Evolutionary conservation across 2,329 filamentous ascomycete genomes (phyloP), one percentile per base, ranked within the genome.

Genomic region (Juglanconis oblonga): DNA sequence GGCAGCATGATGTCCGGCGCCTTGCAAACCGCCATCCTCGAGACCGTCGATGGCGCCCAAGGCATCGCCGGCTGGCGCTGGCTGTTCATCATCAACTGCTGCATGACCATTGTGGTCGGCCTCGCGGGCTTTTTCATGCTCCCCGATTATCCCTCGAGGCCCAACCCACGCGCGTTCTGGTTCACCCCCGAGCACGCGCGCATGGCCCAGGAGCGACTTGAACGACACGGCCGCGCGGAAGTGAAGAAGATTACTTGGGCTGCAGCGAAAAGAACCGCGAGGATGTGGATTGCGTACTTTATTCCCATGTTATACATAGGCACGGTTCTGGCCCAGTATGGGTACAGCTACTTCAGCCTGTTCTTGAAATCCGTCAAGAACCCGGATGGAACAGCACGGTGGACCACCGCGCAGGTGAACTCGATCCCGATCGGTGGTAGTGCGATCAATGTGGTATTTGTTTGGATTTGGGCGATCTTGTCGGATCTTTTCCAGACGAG

Each of bases 11-110:
- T 84, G 62, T 79, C 79, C 38, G 81, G 81, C 0, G 83, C 81
- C 42, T 68, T 85, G 0, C 80, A 83, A 65, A 77, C 80, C 5
- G 81, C 80, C 3, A 78, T 81, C 3, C 80, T 82, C 60, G 78
- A 77, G 24, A 81, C 81, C 17, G 72, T 84, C 0, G 79, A 81
- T 17, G 79, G 80, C 0, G 71, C 76, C 1, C 69, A 66, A 3
- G 81, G 80, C 0, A 72, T 82, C 64, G 71, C 79, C 0, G 81
- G 81, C 0, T 83, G 81, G 80, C 68, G 76, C 32, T 80, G 77
- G 81, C 70, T 84, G 0, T 86, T 85, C 55, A 76, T 85, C 31
- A 82, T 86, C 48, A 83, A 85, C 61, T 81, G 79, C 1, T 33
- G 83, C 32, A 85, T 84, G 69, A 82, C 79, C 1, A 73, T 85